phyloP scores from a whole-genome alignment of 192 early-diverging fungal species.

The Gryganskiella cystojenkinii region DNA sequence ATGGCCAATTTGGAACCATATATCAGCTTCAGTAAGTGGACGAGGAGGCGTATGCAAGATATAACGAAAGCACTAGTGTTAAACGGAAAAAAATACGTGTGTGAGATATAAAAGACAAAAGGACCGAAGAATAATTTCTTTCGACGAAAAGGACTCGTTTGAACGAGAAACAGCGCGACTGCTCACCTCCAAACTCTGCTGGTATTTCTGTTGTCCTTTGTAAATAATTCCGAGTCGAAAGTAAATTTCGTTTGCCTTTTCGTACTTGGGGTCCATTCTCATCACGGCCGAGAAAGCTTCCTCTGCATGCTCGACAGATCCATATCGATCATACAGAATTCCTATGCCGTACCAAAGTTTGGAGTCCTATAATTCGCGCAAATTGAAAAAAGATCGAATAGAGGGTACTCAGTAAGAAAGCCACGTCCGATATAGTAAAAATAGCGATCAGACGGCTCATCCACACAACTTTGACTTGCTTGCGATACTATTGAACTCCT shows the following conservation, averaged over 20 bases:
- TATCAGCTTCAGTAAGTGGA: slow-evolving; percentile 94
- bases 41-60: slow-evolving; percentile 89
- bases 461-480: no score
- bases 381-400: neutral
- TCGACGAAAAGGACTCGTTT: neutral
- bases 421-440: no score
- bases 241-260: slow-evolving; percentile 98
- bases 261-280: slow-evolving; percentile 94
- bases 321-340: slow-evolving; percentile 97
- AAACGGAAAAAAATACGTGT: neutral
- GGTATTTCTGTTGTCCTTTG: slow-evolving; percentile 89
- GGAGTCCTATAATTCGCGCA: slow-evolving; percentile 74
- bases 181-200: slow-evolving; percentile 72
- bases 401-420: no score
- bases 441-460: no score
- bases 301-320: slow-evolving; percentile 96
- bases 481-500: no score
- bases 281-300: slow-evolving; percentile 96
- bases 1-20: slow-evolving; percentile 99
- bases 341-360: slow-evolving; percentile 99
- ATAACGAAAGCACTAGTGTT: slow-evolving; percentile 87
- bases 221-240: slow-evolving; percentile 98
- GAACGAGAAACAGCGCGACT: no score
- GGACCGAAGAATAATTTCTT: neutral
- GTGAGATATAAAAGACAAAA: slow-evolving; percentile 26